Evolutionary conservation across 2,329 filamentous ascomycete genomes (phyloP), one percentile per base, ranked within the genome.

Genomic region (Fusarium drepaniforme): DNA sequence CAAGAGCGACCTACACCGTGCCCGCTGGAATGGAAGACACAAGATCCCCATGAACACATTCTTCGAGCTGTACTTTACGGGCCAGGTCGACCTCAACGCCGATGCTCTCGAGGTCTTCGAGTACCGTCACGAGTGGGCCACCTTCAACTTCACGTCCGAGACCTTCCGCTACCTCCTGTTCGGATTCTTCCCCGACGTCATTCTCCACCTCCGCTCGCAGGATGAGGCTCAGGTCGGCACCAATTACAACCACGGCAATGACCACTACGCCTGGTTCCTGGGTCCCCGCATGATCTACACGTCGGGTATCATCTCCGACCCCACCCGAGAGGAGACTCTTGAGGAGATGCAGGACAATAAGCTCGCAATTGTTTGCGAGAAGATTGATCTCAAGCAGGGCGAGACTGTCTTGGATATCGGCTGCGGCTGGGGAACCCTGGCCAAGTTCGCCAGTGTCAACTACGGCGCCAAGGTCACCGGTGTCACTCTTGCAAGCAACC

Each of bases 211-310:
- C 75, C 91, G 94, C 62, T 94, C 93, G 64, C 95, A 98, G 85
- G 96, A 98, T 79, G 95, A 98, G 89, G 95, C 98, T 85, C 96
- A 98, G 86, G 95, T 98, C 62, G 94, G 95, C 80, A 94, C 94
- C 83, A 95, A 97, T 87, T 98, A 98, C 85, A 96, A 98, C 88
- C 92, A 94, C 77, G 96, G 96, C 81, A 95, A 98, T 82, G 96
- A 98, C 84, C 97, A 98, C 86, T 98, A 98, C 87, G 93, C 91
- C 81, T 98, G 95, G 95, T 98, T 98, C 88, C 90, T 98, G 69
- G 96, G 96, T 72, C 96, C 96, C 72, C 95, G 96, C 81, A 98
- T 98, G 96, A 94, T 98, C 84, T 98, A 98, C 88, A 98, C 96
- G 56, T 96, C 94, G 33, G 96, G 96, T 77, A 88, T 98, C 78